These are phyloP conservation scores for Agapanthus africanus DNA, from an alignment of 106 monocot species.

Conservation along the genomic window DNA sequence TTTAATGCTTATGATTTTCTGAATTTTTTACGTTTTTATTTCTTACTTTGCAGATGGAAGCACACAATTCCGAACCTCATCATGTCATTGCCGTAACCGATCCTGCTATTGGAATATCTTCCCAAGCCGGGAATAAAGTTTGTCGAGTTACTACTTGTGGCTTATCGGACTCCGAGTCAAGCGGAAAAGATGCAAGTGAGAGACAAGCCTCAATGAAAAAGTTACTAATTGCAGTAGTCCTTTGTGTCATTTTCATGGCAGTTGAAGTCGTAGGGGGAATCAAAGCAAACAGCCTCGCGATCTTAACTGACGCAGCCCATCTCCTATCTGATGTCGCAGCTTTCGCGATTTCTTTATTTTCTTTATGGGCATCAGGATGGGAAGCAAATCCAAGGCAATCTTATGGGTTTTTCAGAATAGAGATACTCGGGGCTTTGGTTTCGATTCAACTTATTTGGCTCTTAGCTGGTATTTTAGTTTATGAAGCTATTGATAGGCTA, in stretches of 20 bases:
- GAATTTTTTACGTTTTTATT: no score
- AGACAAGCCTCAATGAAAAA: constrained; percentile 39
- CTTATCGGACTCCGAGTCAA: constrained; percentile 26
- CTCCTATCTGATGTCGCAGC: constrained; percentile 65
- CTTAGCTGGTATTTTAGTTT: constrained; percentile 49
- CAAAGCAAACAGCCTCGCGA: constrained; percentile 71
- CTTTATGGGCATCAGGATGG: constrained; percentile 71
- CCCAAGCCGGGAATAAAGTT: constrained; percentile 12
- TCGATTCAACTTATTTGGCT: constrained; percentile 74
- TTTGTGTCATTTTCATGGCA: constrained; percentile 51
- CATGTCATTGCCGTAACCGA: constrained; percentile 31
- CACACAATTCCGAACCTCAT: constrained; percentile 14
- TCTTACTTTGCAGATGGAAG: constrained; percentile 37
- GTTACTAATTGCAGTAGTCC: constrained; percentile 45
- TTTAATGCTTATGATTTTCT: no score
- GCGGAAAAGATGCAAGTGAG: constrained; percentile 39
- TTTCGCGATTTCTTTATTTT: constrained; percentile 67
- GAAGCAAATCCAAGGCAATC: constrained; percentile 60
- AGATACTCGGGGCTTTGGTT: constrained; percentile 66
- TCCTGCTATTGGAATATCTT: constrained; percentile 9
- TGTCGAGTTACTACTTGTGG: constrained; percentile 42
- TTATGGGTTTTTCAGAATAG: constrained; percentile 64
- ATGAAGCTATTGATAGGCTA: constrained; percentile 48
- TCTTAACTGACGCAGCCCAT: constrained; percentile 71
- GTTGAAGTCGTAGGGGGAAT: constrained; percentile 66